Base-by-base conservation (phyloP, 441 rosid species). In the Gossypium davidsonii region DNA sequence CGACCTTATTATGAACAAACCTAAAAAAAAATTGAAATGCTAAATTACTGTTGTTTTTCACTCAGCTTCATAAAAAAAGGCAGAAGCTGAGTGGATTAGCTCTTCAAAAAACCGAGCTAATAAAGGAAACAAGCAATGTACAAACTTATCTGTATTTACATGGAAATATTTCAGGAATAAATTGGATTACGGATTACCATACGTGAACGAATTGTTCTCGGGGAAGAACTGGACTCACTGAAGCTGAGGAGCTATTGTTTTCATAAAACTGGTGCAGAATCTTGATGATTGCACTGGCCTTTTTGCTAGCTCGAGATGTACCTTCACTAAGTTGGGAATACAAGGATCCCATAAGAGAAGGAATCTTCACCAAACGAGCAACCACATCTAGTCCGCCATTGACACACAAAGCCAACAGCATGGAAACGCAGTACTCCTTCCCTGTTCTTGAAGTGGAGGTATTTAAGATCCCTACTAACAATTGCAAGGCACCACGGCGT, bases 311-410 rank as follows among this genome's bases (percentile, higher is more conserved):
- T 48, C 90, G 83, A 64, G 89, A 75, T 1, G 88, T 85, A 76
- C 98, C 96, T 79, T 88, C 88, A 34, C 84, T 76, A 64, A 89
- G 80, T 74, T 59, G 76, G 75, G 93, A 86, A 80, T 91, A 91
- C 72, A 91, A 84, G 2, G 93, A 84, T 65, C 74, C 85, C 89
- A 88, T 90, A 0, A 91, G 78, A 31, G 91, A 77, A 73, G 87
- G 81, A 77, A 76, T 82, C 79, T 84, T 87, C 53, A 73, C 87
- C 72, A 90, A 71, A 14, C 63, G 60, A 52, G 80, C 80, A 11
- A 90, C 84, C 76, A 82, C 94, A 78, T 86, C 86, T 31, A 62
- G 58, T 10, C 93, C 96, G 9, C 93, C 93, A 79, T 86, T 90
- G 73, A 78, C 49, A 80, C 93, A 87, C 49, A 91, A 66, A 74